Evolutionary conservation across 2,329 filamentous ascomycete genomes (phyloP).

Genomic region (Colletotrichum chlorophyti): DNA sequence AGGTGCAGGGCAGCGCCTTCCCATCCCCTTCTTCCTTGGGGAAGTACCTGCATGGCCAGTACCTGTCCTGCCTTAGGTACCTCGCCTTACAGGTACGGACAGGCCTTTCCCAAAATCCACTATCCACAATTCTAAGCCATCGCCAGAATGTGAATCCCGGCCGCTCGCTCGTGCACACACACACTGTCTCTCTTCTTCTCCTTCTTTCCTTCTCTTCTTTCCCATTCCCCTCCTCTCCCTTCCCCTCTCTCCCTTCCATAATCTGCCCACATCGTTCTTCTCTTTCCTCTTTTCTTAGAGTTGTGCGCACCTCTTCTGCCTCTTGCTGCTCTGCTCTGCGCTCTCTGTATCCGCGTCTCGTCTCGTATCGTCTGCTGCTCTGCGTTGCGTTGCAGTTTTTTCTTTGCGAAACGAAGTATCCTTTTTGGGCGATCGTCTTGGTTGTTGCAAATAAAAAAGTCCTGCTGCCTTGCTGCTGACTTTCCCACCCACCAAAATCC

Average conservation of each 20-base stretch:
- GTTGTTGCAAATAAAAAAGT: slow-evolving; percentile 22
- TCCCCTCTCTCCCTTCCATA: slow-evolving; percentile 28
- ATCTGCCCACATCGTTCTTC: slow-evolving; percentile 11
- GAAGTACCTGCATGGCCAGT: slow-evolving; percentile 18
- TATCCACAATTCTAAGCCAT: too few relatives aligned
- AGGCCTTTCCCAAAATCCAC: too few relatives aligned
- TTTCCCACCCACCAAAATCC: too few relatives aligned
- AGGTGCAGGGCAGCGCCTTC: slow-evolving; percentile 3
- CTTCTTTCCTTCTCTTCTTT: slow-evolving; percentile 36
- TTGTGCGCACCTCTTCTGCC: slow-evolving; percentile 30
- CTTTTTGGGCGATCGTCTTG: slow-evolving; percentile 28
- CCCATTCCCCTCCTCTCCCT: slow-evolving; percentile 27
- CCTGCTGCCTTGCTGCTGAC: slow-evolving; percentile 18
- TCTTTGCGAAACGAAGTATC: slow-evolving; percentile 23
- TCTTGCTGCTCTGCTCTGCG: slow-evolving; percentile 34
- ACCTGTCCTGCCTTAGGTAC: background rate
- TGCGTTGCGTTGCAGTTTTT: slow-evolving; percentile 25
- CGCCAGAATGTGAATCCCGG: slow-evolving; percentile 15
- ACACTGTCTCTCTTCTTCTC: slow-evolving; percentile 36
- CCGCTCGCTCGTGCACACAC: slow-evolving; percentile 43
- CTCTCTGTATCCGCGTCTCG: too few relatives aligned
- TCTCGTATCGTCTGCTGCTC: slow-evolving; percentile 26
- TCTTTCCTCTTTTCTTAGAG: slow-evolving; percentile 28
- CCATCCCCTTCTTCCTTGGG: background rate
- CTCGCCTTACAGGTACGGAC: too few relatives aligned